Conservation (phyloP, 2,329 filamentous ascomycete genomes). For the Fusarium penzigii region DNA sequence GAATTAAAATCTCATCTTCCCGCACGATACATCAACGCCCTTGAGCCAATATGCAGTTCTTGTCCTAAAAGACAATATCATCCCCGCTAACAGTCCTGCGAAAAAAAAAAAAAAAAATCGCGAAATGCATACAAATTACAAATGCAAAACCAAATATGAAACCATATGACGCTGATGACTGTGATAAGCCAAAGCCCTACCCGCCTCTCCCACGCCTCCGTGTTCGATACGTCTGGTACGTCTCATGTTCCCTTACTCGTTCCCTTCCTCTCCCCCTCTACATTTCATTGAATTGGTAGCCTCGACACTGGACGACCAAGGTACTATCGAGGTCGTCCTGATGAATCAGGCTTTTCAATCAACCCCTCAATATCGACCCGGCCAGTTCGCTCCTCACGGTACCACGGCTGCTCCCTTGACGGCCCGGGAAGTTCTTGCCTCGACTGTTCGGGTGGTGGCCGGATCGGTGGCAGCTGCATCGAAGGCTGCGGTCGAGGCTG, state of each 20-base stretch:
- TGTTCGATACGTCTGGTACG: background rate
- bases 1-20: no score
- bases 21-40: no score
- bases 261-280: conserved; percentile 24
- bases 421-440: conserved; percentile 5
- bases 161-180: no score
- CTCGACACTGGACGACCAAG: conserved; percentile 7
- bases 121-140: no score
- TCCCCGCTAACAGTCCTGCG: no score
- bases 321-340: conserved; percentile 29
- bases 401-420: conserved; percentile 32
- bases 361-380: conserved; percentile 63
- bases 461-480: conserved; percentile 53
- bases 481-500: conserved; percentile 35
- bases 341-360: conserved; percentile 57
- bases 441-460: conserved; percentile 37
- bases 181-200: no score
- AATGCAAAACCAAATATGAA: no score
- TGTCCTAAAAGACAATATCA: no score
- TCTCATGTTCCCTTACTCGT: background rate
- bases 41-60: no score
- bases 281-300: conserved; percentile 11
- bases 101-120: no score
- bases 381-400: conserved; percentile 51
- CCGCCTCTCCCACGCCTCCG: conserved; percentile 3